Evolutionary conservation across 2,329 filamentous ascomycete genomes (phyloP).

Genomic region (Cladophialophora bantiana): DNA sequence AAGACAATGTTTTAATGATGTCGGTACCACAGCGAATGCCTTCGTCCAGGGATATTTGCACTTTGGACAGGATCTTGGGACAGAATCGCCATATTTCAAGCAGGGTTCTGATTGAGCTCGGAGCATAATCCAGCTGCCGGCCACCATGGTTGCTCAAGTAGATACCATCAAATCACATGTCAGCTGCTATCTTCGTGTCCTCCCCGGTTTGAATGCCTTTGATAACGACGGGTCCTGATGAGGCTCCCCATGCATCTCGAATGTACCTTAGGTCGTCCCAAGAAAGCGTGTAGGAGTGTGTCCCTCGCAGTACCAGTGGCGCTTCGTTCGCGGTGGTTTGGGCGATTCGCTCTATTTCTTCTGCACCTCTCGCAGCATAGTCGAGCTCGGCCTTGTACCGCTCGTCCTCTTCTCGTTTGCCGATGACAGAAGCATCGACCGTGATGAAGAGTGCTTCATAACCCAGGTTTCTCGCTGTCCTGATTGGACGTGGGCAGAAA

Average conservation of each 20-base stretch:
- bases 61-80: conserved; percentile 57
- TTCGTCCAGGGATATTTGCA: conserved; percentile 62
- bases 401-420: conserved; percentile 66
- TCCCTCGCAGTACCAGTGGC: conserved; percentile 59
- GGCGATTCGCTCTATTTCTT: conserved; percentile 46
- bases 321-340: conserved; percentile 60
- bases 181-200: conserved; percentile 60
- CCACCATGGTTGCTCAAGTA: conserved; percentile 64
- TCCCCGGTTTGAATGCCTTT: conserved; percentile 65
- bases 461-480: conserved; percentile 40
- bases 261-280: conserved; percentile 63
- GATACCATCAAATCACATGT: conserved; percentile 61
- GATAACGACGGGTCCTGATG: conserved; percentile 57
- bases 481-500: conserved; percentile 40
- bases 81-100: conserved; percentile 59
- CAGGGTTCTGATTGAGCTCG: conserved; percentile 58
- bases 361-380: conserved; percentile 40
- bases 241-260: conserved; percentile 45
- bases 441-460: conserved; percentile 39
- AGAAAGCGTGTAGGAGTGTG: conserved; percentile 59
- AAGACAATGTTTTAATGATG: conserved; percentile 61
- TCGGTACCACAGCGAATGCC: conserved; percentile 62
- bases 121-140: conserved; percentile 60
- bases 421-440: conserved; percentile 47
- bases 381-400: conserved; percentile 55